Base-by-base conservation (phyloP, 805 yeast species). In the Blastobotrys mokoenaii region DNA sequence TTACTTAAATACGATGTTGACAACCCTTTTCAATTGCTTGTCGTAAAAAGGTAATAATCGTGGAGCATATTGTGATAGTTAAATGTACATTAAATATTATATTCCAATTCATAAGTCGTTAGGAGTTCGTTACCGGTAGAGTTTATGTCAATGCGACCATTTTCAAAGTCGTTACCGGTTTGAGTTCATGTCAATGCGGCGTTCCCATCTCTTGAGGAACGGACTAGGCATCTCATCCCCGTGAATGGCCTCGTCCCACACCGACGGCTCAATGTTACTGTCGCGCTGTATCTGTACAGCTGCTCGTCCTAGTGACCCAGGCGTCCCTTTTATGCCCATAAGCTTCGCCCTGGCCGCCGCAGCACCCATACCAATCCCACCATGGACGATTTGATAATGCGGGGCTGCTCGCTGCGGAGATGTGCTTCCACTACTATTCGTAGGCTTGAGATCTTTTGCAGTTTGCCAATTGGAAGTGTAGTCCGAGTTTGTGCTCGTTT, bases 201-300 rank as follows among this genome's bases (percentile, higher is more conserved):
- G 36, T 40, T 52, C 62, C 49, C 57, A 58, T 25, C 58, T 51
- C 41, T 59, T 50, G 41, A 58, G 39, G 44, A 65, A 64, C 16
- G 68, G 67, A 31, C 62, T 58, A 17, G 67, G 66, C 39, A 59
- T 51, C n/a, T 52, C 59, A 12, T 48, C 53, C n/a, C 58, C 60
- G 12, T 58, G 52, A 22, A 57, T 47, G 27, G 48, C 43, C 36
- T 52, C 58, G 29, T 47, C 53, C 58, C 56, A 54, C 3, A 45
- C 43, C 29, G 33, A 51, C 43, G 56, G 56, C 17, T 51, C 47
- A 31, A 56, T 59, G 45, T 59, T 25, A 52, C 58, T 45, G 47
- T 59, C 43, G 53, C 61, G 51, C 54, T 64, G 60, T 49, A 65
- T 15, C 55, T 59, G 48, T 53, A 49, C 46, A 48, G 51, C 41